Evolutionary conservation across 192 early-diverging fungal species (phyloP).

Genomic region (Coemansia sp.): DNA sequence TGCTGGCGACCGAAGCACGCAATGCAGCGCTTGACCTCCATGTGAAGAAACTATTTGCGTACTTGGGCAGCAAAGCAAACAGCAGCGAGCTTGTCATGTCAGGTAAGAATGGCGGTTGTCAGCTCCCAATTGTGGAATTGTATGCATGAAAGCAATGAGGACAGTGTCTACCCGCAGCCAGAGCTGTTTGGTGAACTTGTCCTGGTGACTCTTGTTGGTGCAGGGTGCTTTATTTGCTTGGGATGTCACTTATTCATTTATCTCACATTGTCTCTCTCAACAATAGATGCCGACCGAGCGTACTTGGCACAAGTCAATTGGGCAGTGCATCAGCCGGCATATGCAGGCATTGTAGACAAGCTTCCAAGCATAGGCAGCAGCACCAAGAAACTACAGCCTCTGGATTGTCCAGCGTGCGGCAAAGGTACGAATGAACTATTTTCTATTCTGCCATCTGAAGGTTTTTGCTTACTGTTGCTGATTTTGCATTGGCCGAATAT

Average conservation of each 20-base stretch:
- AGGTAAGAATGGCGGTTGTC: constrained; percentile 18
- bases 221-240: neutral
- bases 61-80: constrained; percentile 12
- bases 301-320: constrained; percentile 45
- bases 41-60: constrained; percentile 35
- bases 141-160: neutral
- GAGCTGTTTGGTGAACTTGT: neutral
- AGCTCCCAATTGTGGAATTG: neutral
- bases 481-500: neutral
- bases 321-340: constrained; percentile 38
- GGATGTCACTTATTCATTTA: constrained; percentile 5
- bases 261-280: neutral
- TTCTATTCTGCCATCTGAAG: neutral
- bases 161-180: constrained; percentile 10
- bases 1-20: constrained; percentile 28
- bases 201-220: neutral
- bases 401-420: constrained; percentile 37
- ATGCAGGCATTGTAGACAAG: constrained; percentile 26
- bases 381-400: constrained; percentile 8
- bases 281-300: constrained; percentile 37
- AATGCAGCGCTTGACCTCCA: constrained; percentile 38
- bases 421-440: constrained; percentile 22
- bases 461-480: neutral
- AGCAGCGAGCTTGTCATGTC: constrained; percentile 1
- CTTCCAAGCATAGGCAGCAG: constrained; percentile 17